Conservation (phyloP, 2,329 filamentous ascomycete species). For the Sporothrix humicola region DNA sequence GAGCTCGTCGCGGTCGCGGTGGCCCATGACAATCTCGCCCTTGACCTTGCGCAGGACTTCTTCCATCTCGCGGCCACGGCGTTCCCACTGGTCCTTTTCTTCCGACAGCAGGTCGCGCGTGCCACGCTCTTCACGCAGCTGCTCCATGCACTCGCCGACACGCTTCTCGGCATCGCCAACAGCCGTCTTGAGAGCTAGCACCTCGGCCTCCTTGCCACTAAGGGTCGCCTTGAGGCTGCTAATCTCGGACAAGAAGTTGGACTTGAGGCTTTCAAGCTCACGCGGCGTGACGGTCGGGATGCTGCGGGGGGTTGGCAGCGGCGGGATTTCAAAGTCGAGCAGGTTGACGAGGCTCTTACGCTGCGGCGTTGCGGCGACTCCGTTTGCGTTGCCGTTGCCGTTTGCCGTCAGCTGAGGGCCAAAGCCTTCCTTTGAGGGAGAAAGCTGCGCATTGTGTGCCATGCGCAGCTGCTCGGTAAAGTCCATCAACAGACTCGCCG, state of each 20-base stretch:
- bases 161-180: conserved; percentile 90
- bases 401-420: conserved; percentile 32
- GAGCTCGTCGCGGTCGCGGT: conserved; percentile 81
- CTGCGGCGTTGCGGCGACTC: conserved; percentile 50
- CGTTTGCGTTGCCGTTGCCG: conserved; percentile 24
- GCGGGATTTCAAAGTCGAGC: conserved; percentile 91
- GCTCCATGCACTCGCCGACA: conserved; percentile 83
- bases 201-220: conserved; percentile 91
- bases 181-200: conserved; percentile 82
- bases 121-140: conserved; percentile 76
- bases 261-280: conserved; percentile 92
- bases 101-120: conserved; percentile 72
- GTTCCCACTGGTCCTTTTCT: conserved; percentile 84
- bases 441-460: conserved; percentile 49
- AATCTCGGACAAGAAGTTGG: conserved; percentile 87
- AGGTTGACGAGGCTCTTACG: conserved; percentile 67
- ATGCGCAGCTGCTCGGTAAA: conserved; percentile 76
- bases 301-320: conserved; percentile 87
- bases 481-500: conserved; percentile 81
- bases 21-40: conserved; percentile 77
- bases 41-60: conserved; percentile 77
- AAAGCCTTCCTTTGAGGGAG: conserved; percentile 48
- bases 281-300: conserved; percentile 89
- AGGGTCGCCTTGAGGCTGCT: conserved; percentile 91
- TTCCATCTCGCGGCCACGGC: conserved; percentile 84